Evolutionary conservation across 225 moss, liverwort and hornwort genomes (phyloP).

Genomic region (Antitrichia curtipendula): DNA sequence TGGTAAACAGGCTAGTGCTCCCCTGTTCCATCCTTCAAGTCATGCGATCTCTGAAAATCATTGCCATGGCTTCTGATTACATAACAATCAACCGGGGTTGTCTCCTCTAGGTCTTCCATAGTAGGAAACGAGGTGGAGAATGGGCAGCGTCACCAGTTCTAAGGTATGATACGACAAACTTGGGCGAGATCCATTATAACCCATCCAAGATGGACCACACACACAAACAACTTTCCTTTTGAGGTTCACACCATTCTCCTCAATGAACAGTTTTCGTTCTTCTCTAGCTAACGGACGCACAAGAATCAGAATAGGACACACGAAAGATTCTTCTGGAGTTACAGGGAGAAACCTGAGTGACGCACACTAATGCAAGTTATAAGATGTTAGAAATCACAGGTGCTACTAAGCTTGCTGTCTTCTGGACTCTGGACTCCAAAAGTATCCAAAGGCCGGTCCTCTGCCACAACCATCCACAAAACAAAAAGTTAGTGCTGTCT

Average conservation of each 20-base stretch:
- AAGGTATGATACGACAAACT: not conserved
- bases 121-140: not conserved
- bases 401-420: not conserved
- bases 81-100: no score
- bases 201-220: not conserved
- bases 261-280: not conserved
- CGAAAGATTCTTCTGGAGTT: not conserved
- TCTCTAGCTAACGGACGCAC: not conserved
- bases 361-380: not conserved
- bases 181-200: not conserved
- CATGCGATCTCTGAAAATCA: not conserved
- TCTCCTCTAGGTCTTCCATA: not conserved
- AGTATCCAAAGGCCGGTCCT: not conserved
- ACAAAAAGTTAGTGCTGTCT: not conserved
- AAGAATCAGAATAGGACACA: not conserved
- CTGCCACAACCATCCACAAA: not conserved
- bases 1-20: not conserved
- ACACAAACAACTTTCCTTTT: not conserved
- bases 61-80: not conserved
- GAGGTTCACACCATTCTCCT: not conserved
- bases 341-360: not conserved
- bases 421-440: not conserved
- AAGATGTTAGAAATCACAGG: not conserved
- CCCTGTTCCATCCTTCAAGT: not conserved
- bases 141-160: not conserved